These are phyloP conservation scores for Thielaviopsis populi DNA, from an alignment of 2,329 filamentous ascomycete genomes.

Conservation along the genomic window DNA sequence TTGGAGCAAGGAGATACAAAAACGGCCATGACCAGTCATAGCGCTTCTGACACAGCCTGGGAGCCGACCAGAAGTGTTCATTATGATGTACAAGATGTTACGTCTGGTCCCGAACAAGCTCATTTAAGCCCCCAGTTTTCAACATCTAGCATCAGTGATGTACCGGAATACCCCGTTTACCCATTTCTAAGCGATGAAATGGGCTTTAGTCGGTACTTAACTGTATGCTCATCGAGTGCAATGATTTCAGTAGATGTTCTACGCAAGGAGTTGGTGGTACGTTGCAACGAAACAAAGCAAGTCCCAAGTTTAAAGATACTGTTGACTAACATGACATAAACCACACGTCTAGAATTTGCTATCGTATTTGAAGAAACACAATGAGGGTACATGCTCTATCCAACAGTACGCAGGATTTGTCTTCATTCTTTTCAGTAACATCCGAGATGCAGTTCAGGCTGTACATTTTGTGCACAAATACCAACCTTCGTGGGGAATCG, in stretches of 20 bases:
- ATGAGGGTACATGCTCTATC: not conserved
- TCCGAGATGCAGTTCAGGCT: not conserved
- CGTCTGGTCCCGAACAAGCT: not conserved
- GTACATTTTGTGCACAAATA: not conserved
- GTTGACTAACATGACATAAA: not conserved
- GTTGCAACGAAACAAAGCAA: not conserved
- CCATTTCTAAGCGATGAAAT: not conserved
- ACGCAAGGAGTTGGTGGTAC: not conserved
- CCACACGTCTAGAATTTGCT: not conserved
- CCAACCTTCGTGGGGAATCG: not conserved
- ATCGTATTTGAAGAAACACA: not conserved
- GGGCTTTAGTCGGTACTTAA: not conserved
- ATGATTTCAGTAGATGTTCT: not conserved
- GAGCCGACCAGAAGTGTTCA: not conserved
- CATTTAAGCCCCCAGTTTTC: not conserved
- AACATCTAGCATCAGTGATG: not conserved
- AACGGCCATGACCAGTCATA: not conserved
- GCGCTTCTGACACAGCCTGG: not conserved
- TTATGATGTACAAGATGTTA: not conserved
- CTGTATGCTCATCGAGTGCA: not conserved
- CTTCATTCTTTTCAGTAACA: not conserved
- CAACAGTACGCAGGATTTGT: slow-evolving; percentile 1
- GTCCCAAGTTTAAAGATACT: not conserved
- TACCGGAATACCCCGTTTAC: not conserved
- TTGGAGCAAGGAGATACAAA: not conserved